Conservation (phyloP, 805 yeast genomes). For the Candida schatavii region DNA sequence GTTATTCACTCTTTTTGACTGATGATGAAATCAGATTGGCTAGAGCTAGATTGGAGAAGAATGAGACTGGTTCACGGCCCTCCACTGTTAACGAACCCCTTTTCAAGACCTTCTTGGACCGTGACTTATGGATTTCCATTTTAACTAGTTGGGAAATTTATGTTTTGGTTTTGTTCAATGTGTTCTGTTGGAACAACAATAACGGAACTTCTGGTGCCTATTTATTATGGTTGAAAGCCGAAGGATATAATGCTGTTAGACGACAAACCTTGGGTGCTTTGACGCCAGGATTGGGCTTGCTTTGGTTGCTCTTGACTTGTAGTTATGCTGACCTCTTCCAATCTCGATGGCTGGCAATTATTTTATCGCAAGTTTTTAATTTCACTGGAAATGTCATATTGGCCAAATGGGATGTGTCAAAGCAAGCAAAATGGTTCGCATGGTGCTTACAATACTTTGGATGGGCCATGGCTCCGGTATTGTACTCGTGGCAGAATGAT, state of each 20-base stretch:
- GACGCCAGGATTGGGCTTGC: slow-evolving; percentile 43
- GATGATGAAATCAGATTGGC: slow-evolving; percentile 37
- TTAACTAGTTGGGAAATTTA: slow-evolving; percentile 60
- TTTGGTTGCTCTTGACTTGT: slow-evolving; percentile 38
- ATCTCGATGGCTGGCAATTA: slow-evolving; percentile 53
- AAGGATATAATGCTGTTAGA: slow-evolving; percentile 24
- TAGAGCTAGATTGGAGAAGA: slow-evolving; percentile 23
- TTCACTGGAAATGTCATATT: slow-evolving; percentile 51
- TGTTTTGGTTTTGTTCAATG: slow-evolving; percentile 51
- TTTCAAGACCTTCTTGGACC: slow-evolving; percentile 37
- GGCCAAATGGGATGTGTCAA: slow-evolving; percentile 58
- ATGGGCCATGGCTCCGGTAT: slow-evolving; percentile 62
- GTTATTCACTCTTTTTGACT: slow-evolving; percentile 31
- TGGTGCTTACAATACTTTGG: slow-evolving; percentile 58
- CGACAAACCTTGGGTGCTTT: slow-evolving; percentile 44
- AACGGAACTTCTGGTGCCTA: slow-evolving; percentile 45
- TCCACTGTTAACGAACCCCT: slow-evolving; percentile 14
- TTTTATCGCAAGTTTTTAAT: slow-evolving; percentile 53
- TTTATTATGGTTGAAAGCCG: slow-evolving; percentile 52
- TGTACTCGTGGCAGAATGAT: slow-evolving; percentile 58
- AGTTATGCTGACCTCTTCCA: slow-evolving; percentile 39
- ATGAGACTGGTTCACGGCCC: slow-evolving; percentile 21
- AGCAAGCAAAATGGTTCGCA: slow-evolving; percentile 63
- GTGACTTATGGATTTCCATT: slow-evolving; percentile 50
- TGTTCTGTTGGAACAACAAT: slow-evolving; percentile 62